These are phyloP conservation scores for Beverwykella pulmonaria DNA, from an alignment of 495 filamentous ascomycete species.

Conservation along the genomic window DNA sequence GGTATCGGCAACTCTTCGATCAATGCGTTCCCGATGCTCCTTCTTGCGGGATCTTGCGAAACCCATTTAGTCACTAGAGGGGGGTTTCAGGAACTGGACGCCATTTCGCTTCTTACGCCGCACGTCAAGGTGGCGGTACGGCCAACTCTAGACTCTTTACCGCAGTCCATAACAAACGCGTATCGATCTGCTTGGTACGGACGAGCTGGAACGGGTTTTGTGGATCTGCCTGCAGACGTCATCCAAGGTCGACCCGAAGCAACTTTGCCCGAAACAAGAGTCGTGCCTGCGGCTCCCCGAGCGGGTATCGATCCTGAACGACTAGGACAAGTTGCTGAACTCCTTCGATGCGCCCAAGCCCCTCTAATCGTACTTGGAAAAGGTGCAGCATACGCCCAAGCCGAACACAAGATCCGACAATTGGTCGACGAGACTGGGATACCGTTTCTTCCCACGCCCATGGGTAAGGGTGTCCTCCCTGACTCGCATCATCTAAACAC, in stretches of 20 bases:
- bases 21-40: slow-evolving; percentile 63
- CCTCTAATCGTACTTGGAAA: slow-evolving; percentile 65
- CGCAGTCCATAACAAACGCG: slow-evolving; percentile 56
- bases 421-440: slow-evolving; percentile 57
- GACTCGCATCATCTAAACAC: slow-evolving; percentile 60
- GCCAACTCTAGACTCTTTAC: slow-evolving; percentile 55
- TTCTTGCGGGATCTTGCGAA: slow-evolving; percentile 63
- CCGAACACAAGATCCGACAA: slow-evolving; percentile 52
- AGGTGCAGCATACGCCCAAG: slow-evolving; percentile 62
- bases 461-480: slow-evolving; percentile 64
- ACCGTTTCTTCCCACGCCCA: slow-evolving; percentile 65
- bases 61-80: slow-evolving; percentile 58
- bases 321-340: slow-evolving; percentile 51
- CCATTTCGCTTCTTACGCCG: slow-evolving; percentile 58
- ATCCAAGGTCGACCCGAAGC: slow-evolving; percentile 52
- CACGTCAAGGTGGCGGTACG: slow-evolving; percentile 63
- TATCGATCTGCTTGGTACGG: slow-evolving; percentile 63
- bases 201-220: slow-evolving; percentile 60
- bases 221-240: slow-evolving; percentile 64
- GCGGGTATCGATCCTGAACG: slow-evolving; percentile 50
- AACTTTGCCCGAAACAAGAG: slow-evolving; percentile 9
- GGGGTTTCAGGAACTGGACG: slow-evolving; percentile 66
- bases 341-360: slow-evolving; percentile 55
- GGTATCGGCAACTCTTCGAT: slow-evolving; percentile 61
- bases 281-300: slow-evolving; percentile 47